phyloP scores from a whole-genome alignment of 2,329 filamentous ascomycete genomes.

The Epichloe sibirici region DNA sequence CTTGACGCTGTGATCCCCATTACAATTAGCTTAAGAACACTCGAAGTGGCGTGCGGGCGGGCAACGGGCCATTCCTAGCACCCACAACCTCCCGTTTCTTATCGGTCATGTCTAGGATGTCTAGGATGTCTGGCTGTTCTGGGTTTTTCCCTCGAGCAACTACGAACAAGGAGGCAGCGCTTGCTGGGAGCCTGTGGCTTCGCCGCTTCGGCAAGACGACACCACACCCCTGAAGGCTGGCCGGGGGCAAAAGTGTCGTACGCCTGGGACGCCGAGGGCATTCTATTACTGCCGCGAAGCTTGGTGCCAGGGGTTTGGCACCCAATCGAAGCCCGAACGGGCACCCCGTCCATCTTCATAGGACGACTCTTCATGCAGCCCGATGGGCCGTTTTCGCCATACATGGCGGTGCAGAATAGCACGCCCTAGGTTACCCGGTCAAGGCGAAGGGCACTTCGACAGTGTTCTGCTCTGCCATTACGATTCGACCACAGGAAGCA shows the following conservation, averaged over 20 bases:
- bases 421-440: background rate
- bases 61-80: conserved; percentile 3
- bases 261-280: background rate
- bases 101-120: background rate
- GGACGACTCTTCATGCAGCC: conserved; percentile 20
- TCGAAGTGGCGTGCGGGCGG: background rate
- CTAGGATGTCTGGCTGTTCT: background rate
- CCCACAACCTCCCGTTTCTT: background rate
- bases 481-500: conserved; percentile 1
- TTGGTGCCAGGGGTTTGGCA: conserved; percentile 16
- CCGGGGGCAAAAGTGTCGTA: background rate
- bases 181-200: no score
- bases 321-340: conserved; percentile 23
- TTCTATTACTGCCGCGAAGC: background rate
- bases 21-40: background rate
- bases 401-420: conserved; percentile 31
- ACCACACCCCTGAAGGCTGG: background rate
- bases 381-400: conserved; percentile 19
- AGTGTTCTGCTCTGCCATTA: background rate
- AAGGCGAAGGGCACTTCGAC: background rate
- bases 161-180: no score
- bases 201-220: no score
- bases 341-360: conserved; percentile 16
- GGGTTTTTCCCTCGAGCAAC: background rate
- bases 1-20: background rate